Base-by-base conservation (phyloP, 2,329 filamentous ascomycete species). In the Colletotrichum navitas region DNA sequence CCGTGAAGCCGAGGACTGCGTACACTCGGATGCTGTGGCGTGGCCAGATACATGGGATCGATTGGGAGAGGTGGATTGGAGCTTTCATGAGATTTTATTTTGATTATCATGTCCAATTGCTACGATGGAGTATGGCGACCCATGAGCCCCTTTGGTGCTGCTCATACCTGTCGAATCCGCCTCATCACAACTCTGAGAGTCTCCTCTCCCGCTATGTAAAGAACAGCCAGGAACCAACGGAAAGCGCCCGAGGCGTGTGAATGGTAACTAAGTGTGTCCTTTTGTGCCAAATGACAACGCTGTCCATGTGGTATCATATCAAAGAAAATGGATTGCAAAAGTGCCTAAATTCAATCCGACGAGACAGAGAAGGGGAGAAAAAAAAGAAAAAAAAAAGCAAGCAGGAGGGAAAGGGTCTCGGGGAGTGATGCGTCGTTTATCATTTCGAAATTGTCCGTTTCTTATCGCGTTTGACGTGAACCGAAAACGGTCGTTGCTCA, bases 231-330 rank as follows among this genome's bases (percentile, higher is more conserved):
- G 18, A 58, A 63, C 45, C 32, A 34, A 45, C 32, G n/a, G 24
- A 32, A 41, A 67, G 24, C 68, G 67, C 58, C 58, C 32, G 51
- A 52, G 16, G 60, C 18, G 36, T 58, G 51, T 29, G 43, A 26
- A 52, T 11, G 52, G 26, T 29, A 47, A 66, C 32, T 16, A 24
- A 62, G 43, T 34, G 21, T 63, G 36, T 32, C 41, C 18, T 60
- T 68, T 52, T 63, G 59, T 58, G 52, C 7, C 68, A 68, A 63
- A 71, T 68, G 64, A 59, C 65, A 41, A 72, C 66, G 66, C 66
- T 71, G 66, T 63, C 70, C 70, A 72, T 71, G 66, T 69, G 70
- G 70, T 72, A 72, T 72, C 70, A 72, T 72, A 72, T 72, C 70
- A 45, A 68, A 71, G 65, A 45, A 68, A 70, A 62, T 49, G 49